A percentile compares a stretch with the other conserved stretches of the same genome.
Evolutionary conservation across 2,329 filamentous ascomycete genomes (phyloP).

Genomic region (Diaporthe capsici): DNA sequence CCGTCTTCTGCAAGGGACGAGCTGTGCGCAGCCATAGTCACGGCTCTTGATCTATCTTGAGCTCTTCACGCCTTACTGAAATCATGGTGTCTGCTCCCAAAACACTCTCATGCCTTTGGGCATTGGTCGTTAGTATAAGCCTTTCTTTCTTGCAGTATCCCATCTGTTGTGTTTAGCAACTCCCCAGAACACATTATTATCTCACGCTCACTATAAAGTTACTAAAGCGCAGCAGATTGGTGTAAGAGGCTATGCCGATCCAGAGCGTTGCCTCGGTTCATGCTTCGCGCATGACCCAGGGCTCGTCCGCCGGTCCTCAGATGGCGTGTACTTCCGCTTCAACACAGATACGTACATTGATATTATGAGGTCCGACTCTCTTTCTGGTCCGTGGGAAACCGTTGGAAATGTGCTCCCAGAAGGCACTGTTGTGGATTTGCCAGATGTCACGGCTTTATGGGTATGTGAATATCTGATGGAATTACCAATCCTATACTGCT

Average conservation of each 20-base stretch:
- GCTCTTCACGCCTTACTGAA: background rate
- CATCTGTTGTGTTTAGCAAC: background rate
- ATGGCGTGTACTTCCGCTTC: constrained; percentile 48
- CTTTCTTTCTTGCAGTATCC: background rate
- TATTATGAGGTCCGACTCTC: constrained; percentile 45
- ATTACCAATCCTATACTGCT: too few relatives aligned
- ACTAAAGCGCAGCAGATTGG: background rate
- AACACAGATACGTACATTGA: constrained; percentile 57
- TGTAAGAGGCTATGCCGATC: constrained; percentile 44
- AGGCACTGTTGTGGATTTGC: constrained; percentile 31
- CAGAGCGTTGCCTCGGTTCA: constrained; percentile 54
- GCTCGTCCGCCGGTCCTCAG: constrained; percentile 38
- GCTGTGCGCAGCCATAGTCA: background rate
- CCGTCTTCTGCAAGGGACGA: background rate
- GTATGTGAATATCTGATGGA: constrained; percentile 2
- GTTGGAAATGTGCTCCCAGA: constrained; percentile 36
- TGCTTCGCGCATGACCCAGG: constrained; percentile 41
- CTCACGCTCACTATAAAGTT: background rate
- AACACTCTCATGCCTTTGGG: constrained; percentile 3
- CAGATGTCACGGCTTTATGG: constrained; percentile 34
- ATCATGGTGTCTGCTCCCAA: background rate
- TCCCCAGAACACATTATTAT: background rate
- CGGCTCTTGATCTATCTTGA: background rate
- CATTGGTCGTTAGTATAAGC: background rate
- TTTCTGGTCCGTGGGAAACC: constrained; percentile 37